Percentiles rank a stretch among this genome's conserved stretches.
Conservation (phyloP, 805 yeast genomes). For the Yarrowia sp. region DNA sequence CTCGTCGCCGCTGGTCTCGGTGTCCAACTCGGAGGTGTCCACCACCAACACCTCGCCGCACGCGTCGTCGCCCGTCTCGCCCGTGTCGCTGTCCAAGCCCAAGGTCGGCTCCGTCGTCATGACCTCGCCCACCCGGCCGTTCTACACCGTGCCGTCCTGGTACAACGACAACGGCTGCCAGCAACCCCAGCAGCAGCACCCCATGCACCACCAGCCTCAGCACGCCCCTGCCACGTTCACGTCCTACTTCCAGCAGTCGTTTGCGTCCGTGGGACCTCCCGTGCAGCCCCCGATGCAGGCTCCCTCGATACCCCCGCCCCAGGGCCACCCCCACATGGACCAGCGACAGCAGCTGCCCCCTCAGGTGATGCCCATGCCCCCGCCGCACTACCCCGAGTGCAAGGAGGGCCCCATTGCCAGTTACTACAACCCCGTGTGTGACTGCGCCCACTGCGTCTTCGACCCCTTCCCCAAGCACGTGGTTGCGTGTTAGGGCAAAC, state of each 20-base stretch:
- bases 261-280: conserved; percentile 40
- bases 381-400: conserved; percentile 25
- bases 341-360: conserved; percentile 1
- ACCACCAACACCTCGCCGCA: conserved; percentile 35
- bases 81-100: conserved; percentile 37
- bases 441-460: conserved; percentile 37
- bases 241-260: conserved; percentile 45
- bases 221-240: conserved; percentile 21
- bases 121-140: conserved; percentile 40
- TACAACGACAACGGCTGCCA: conserved; percentile 39
- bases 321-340: background rate
- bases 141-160: conserved; percentile 46
- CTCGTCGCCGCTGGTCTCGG: conserved; percentile 20
- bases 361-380: conserved; percentile 29
- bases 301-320: conserved; percentile 19
- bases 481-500: conserved; percentile 17
- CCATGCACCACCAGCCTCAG: conserved; percentile 1
- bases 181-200: background rate
- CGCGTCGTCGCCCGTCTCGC: conserved; percentile 30
- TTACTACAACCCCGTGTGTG: conserved; percentile 33
- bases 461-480: conserved; percentile 38
- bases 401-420: conserved; percentile 36
- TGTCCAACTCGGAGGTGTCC: conserved; percentile 8
- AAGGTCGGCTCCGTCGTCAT: conserved; percentile 22
- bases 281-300: conserved; percentile 25